Evolutionary conservation across 148 eudicot genomes (phyloP).

Genomic region (Rhododendron williamsianum): DNA sequence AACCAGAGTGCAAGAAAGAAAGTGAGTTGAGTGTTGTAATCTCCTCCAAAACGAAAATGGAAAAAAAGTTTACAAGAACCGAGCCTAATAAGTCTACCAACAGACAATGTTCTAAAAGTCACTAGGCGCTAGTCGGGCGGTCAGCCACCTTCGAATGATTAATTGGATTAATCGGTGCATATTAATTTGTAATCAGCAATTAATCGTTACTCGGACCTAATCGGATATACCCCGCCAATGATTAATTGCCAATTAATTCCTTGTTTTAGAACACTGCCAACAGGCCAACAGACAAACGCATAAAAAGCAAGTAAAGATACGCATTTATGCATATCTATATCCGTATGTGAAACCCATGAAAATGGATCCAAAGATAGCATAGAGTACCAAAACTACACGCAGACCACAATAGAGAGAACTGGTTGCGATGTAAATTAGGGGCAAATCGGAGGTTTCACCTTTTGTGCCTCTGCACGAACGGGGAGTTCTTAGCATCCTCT

Average conservation of each 20-base stretch:
- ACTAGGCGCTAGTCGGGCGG: no score
- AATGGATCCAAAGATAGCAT: background rate
- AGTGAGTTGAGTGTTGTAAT: no score
- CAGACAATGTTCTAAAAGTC: background rate
- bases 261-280: no score
- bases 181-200: no score
- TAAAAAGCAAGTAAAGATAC: background rate
- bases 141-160: no score
- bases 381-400: background rate
- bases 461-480: slow-evolving; percentile 73
- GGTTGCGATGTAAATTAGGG: background rate
- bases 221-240: no score
- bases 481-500: slow-evolving; percentile 79
- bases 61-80: no score
- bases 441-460: slow-evolving; percentile 22
- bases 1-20: no score
- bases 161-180: no score
- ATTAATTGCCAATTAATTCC: no score
- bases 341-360: background rate
- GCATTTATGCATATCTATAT: background rate
- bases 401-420: background rate
- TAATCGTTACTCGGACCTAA: no score
- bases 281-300: background rate
- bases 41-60: no score
- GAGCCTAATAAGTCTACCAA: background rate